Base-by-base conservation (phyloP, 2,329 filamentous ascomycete genomes). In the Colletotrichum tanaceti region DNA sequence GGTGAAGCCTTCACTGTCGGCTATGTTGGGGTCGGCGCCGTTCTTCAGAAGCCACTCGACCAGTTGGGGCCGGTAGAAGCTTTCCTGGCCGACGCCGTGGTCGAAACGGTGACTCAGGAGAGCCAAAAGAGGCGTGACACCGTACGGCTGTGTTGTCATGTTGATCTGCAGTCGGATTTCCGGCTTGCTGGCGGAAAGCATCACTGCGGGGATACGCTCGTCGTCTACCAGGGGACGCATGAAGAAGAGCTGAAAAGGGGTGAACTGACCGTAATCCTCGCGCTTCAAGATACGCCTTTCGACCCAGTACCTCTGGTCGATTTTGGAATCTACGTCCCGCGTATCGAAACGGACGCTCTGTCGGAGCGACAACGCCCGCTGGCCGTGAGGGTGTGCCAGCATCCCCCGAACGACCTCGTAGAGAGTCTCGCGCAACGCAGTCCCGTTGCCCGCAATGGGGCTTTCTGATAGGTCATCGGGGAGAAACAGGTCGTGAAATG, bases 401-500 rank as follows among this genome's bases (percentile, higher is more conserved):
- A 58, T 4, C 20, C 24, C 9, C 16, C 50, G 32, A 16, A 50
- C 32, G 16, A 46, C 58, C 18, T 13, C 20, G 44, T 41, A n/a
- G 38, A 55, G 28, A 22, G 16, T 54, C 20, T 41, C 5, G 14
- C 38, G 38, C 20, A 55, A n/a, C 5, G 13, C 39, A 6, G 16
- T n/a, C 4, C 35, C 58, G 4, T 53, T 18, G 13, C 28, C 20
- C 16, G 14, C n/a, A 6, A 32, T 3, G 2, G 39, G 63, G 9
- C 35, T 47, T 5, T 28, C 4, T 11, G 16, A 5, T 5, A 53
- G 39, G 6, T 63, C 22, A 14, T 50, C 61, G 2, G 61, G 54
- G 18, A 65, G 54, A 47, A 65, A 65, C n/a, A 65, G 38, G 14
- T 64, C 54, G 35, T 68, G 65, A 32, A 65, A 47, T n/a, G 65